Conservation (phyloP, 2,329 filamentous ascomycete genomes). For the Bimuria novae-zelandiae region DNA sequence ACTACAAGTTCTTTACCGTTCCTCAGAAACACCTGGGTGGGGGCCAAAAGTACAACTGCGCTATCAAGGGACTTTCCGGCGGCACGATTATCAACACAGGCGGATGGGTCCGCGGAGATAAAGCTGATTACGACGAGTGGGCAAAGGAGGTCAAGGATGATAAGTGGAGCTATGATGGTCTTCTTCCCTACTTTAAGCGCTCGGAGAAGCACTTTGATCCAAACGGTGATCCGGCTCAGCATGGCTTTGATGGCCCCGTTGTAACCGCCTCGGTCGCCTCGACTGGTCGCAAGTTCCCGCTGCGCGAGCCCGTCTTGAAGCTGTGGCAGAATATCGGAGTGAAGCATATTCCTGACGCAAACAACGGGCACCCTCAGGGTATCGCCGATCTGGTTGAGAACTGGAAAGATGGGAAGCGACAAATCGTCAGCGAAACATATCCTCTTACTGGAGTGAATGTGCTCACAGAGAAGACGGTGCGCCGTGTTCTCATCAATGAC, state of each 20-base stretch:
- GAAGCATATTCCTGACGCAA: constrained; percentile 18
- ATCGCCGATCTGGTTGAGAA: constrained; percentile 30
- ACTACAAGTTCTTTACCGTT: constrained; percentile 39
- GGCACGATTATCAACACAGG: constrained; percentile 34
- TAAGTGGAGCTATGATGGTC: constrained; percentile 33
- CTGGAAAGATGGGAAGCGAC: constrained; percentile 28
- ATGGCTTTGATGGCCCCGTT: constrained; percentile 34
- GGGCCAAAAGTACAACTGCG: constrained; percentile 31
- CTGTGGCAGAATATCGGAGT: constrained; percentile 21
- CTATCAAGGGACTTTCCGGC: constrained; percentile 34
- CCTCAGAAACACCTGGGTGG: constrained; percentile 37
- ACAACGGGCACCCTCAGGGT: constrained; percentile 28
- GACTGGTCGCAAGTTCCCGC: constrained; percentile 24
- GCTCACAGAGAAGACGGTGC: constrained; percentile 13
- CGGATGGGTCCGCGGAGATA: constrained; percentile 33
- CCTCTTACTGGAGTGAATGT: constrained; percentile 19
- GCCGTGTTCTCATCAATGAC: constrained; percentile 10
- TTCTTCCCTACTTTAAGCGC: constrained; percentile 35
- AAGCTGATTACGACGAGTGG: constrained; percentile 36
- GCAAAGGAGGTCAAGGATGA: constrained; percentile 26
- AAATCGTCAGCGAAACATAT: constrained; percentile 22
- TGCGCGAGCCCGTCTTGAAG: constrained; percentile 19
- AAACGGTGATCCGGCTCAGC: constrained; percentile 20
- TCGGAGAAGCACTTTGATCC: constrained; percentile 29
- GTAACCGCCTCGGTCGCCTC: constrained; percentile 22